Percentiles rank a stretch among this genome's conserved stretches.
These are phyloP conservation scores for Penicillium sp. DNA, from an alignment of 2,329 filamentous ascomycete species.

Conservation along the genomic window DNA sequence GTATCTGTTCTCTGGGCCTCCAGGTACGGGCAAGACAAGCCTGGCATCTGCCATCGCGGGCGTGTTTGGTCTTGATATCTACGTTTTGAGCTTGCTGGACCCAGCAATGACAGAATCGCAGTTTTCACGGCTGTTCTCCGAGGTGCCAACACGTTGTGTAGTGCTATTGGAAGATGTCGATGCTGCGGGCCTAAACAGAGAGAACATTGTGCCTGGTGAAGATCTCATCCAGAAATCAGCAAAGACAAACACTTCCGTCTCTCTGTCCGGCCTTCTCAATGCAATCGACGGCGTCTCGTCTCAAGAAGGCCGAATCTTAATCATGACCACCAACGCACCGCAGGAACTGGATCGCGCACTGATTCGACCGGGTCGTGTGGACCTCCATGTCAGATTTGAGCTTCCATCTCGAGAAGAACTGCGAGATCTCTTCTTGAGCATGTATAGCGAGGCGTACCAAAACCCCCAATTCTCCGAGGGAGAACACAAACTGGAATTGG, in stretches of 20 bases:
- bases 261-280: conserved; percentile 75
- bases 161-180: conserved; percentile 71
- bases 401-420: conserved; percentile 27
- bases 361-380: conserved; percentile 71
- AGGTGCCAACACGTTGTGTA: conserved; percentile 63
- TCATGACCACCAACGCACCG: conserved; percentile 79
- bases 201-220: background rate
- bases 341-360: conserved; percentile 72
- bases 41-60: conserved; percentile 67
- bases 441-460: conserved; percentile 25
- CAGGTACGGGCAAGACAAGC: conserved; percentile 73
- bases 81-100: conserved; percentile 63
- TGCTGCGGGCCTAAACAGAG: conserved; percentile 57
- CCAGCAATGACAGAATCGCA: conserved; percentile 64
- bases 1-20: conserved; percentile 75
- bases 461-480: conserved; percentile 1
- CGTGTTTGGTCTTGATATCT: conserved; percentile 67
- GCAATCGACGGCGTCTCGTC: conserved; percentile 79
- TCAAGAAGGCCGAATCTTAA: conserved; percentile 75
- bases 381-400: conserved; percentile 65
- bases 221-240: background rate
- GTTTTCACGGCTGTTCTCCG: conserved; percentile 60
- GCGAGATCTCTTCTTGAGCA: conserved; percentile 30
- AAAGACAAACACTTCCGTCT: conserved; percentile 50
- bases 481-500: conserved; percentile 35